Evolutionary conservation across 1,284 basidiomycete species (phyloP).

Genomic region (Malassezia yamatoensis): DNA sequence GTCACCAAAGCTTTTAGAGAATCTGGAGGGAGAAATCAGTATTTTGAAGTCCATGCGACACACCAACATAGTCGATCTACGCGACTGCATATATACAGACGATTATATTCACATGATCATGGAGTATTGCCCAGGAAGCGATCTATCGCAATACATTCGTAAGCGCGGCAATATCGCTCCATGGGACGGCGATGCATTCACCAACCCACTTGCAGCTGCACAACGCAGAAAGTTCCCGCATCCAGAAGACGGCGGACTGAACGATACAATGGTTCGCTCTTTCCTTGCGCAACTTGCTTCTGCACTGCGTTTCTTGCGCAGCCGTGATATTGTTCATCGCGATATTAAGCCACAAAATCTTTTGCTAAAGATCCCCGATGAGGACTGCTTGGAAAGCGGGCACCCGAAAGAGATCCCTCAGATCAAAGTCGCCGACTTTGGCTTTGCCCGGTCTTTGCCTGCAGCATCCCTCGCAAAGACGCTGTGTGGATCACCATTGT

Average conservation of each 20-base stretch:
- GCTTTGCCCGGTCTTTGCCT: constrained; percentile 85
- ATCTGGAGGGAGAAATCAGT: constrained; percentile 90
- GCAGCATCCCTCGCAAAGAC: constrained; percentile 92
- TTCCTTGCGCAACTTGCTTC: constrained; percentile 90
- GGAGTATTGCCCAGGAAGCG: constrained; percentile 91
- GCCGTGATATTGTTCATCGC: constrained; percentile 81
- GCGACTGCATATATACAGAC: constrained; percentile 86
- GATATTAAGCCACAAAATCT: constrained; percentile 97
- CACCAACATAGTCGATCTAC: constrained; percentile 80
- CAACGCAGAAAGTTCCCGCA: constrained; percentile 65
- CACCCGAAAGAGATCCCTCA: constrained; percentile 64
- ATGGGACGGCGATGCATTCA: constrained; percentile 17
- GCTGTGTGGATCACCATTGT: constrained; percentile 89
- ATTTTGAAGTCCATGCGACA: constrained; percentile 90
- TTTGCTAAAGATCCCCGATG: constrained; percentile 70
- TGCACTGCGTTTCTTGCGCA: constrained; percentile 81
- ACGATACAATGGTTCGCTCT: constrained; percentile 79
- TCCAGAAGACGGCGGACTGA: constrained; percentile 76
- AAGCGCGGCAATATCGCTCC: constrained; percentile 29
- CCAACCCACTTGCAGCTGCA: constrained; percentile 8
- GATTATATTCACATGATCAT: constrained; percentile 93
- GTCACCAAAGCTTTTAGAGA: constrained; percentile 85
- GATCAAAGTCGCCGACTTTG: constrained; percentile 69
- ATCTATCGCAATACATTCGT: constrained; percentile 86
- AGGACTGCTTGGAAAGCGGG: constrained; percentile 67